These are phyloP conservation scores for Trichoderma polysporum DNA, from an alignment of 2,329 filamentous ascomycete species.

Conservation along the genomic window DNA sequence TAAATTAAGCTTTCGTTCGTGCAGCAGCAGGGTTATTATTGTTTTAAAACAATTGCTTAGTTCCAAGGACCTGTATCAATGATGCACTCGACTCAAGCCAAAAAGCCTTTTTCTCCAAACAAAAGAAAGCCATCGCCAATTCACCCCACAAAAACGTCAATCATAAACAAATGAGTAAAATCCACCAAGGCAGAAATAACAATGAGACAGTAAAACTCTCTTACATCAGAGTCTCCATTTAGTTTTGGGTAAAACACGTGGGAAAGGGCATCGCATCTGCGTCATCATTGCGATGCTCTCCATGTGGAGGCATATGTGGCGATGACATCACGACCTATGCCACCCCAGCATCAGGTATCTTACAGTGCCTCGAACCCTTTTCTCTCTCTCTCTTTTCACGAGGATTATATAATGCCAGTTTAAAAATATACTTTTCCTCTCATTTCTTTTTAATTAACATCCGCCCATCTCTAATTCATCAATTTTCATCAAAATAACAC, in stretches of 20 bases:
- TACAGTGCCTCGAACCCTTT: background rate
- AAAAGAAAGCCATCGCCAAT: background rate
- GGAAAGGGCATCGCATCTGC: background rate
- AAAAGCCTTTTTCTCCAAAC: no score
- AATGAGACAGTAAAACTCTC: background rate
- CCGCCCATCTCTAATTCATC: background rate
- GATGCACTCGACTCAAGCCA: background rate
- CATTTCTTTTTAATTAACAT: background rate
- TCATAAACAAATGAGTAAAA: background rate
- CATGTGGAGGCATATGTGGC: conserved; percentile 18
- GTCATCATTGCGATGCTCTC: conserved; percentile 20
- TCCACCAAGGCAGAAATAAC: background rate
- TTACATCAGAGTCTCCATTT: background rate
- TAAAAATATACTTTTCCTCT: background rate
- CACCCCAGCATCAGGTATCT: background rate
- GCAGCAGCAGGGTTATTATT: background rate
- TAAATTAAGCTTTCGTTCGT: background rate
- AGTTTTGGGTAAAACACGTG: background rate
- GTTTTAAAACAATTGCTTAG: background rate
- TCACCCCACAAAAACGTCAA: background rate
- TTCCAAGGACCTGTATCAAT: background rate
- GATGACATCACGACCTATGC: conserved; percentile 21
- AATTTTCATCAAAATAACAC: background rate
- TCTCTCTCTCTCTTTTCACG: background rate
- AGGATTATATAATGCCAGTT: background rate